Percentiles rank a stretch among this genome's conserved stretches.
These are phyloP conservation scores for Pseudopyricularia cyperi DNA, from an alignment of 2,329 filamentous ascomycete genomes.

Conservation along the genomic window DNA sequence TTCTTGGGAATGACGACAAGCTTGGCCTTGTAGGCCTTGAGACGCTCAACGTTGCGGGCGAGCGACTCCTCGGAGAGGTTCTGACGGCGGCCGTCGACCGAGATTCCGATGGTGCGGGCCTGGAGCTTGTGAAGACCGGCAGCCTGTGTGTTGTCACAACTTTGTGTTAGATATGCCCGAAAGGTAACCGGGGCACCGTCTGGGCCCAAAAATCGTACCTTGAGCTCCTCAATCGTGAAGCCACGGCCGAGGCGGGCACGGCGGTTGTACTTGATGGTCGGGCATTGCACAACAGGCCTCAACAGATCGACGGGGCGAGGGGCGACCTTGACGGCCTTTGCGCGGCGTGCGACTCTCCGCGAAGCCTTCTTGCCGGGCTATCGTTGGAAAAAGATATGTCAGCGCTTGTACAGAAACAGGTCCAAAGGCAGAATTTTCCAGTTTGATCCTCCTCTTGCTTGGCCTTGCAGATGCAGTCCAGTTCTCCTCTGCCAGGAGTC, in stretches of 20 bases:
- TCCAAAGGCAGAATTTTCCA: not conserved
- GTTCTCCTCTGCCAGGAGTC: too few relatives aligned
- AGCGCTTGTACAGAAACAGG: slow-evolving; percentile 7
- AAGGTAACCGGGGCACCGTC: not conserved
- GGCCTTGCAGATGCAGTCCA: not conserved
- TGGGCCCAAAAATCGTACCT: slow-evolving; percentile 58
- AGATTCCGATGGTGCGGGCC: slow-evolving; percentile 91
- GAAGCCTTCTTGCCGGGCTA: slow-evolving; percentile 94
- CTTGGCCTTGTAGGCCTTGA: slow-evolving; percentile 94
- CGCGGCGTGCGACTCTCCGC: slow-evolving; percentile 79
- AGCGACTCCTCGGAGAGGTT: slow-evolving; percentile 96
- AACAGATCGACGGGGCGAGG: slow-evolving; percentile 96
- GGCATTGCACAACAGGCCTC: slow-evolving; percentile 92
- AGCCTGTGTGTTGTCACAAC: slow-evolving; percentile 3
- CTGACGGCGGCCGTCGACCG: slow-evolving; percentile 90
- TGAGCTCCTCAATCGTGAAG: slow-evolving; percentile 95
- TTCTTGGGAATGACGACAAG: slow-evolving; percentile 97
- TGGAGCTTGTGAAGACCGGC: slow-evolving; percentile 32
- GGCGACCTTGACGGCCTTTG: slow-evolving; percentile 90
- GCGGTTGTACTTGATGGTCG: slow-evolving; percentile 98
- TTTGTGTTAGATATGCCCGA: not conserved
- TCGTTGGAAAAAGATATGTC: slow-evolving; percentile 17
- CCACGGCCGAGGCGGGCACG: slow-evolving; percentile 91
- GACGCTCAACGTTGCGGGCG: slow-evolving; percentile 87
- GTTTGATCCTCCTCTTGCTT: not conserved